These are phyloP conservation scores for Cadophora sp. DNA, from an alignment of 2,329 filamentous ascomycete genomes.

Conservation along the genomic window DNA sequence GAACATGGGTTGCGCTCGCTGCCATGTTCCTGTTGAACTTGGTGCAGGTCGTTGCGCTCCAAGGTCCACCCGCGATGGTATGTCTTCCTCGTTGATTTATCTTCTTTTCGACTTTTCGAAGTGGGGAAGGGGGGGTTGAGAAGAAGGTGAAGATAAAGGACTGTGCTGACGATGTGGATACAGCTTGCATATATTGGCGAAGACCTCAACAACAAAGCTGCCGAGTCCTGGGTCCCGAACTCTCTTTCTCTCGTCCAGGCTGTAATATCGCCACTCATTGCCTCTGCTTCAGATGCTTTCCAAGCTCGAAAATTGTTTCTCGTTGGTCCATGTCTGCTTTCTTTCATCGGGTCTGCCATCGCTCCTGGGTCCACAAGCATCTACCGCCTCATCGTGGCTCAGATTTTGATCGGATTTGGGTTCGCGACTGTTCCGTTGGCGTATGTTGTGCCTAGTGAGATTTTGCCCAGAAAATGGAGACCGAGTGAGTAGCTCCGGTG, in stretches of 20 bases:
- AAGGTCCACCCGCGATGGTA: conserved; percentile 1
- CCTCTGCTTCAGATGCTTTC: background rate
- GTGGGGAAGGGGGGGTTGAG: background rate
- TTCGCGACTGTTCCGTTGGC: conserved; percentile 1
- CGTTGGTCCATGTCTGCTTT: background rate
- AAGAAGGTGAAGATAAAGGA: background rate
- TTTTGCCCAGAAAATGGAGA: conserved; percentile 1
- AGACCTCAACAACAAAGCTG: conserved; percentile 6
- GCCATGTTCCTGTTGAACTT: conserved; percentile 1
- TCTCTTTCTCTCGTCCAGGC: conserved; percentile 2
- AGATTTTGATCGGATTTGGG: background rate
- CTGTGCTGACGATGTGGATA: background rate
- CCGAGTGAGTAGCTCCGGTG: background rate
- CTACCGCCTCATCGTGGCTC: background rate
- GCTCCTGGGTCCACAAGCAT: background rate
- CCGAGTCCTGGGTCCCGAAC: conserved; percentile 5
- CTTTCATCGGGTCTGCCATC: background rate
- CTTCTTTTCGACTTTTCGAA: background rate
- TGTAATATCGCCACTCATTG: background rate
- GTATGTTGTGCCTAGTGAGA: conserved; percentile 8
- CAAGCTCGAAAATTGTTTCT: background rate
- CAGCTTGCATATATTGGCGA: conserved; percentile 9
- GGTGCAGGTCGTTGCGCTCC: background rate
- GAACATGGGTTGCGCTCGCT: background rate
- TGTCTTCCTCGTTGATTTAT: background rate